Conservation (phyloP, 2,329 filamentous ascomycete genomes). For the Onygena corvina region DNA sequence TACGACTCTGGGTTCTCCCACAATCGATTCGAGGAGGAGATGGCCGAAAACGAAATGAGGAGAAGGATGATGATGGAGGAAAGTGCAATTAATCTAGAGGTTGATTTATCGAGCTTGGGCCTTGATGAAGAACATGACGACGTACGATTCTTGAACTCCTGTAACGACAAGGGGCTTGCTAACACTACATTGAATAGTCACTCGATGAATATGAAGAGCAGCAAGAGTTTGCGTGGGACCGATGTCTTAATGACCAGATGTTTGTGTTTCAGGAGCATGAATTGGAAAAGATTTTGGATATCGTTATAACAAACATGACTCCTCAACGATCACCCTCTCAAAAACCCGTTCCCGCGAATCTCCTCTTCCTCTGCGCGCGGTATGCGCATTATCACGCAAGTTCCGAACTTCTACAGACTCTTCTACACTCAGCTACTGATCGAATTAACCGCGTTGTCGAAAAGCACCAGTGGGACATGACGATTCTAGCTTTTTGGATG, state of each 20-base stretch:
- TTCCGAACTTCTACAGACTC: constrained; percentile 64
- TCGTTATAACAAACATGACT: constrained; percentile 96
- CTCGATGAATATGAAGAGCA: constrained; percentile 60
- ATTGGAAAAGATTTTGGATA: constrained; percentile 79
- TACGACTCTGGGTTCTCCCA: constrained; percentile 87
- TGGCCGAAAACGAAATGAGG: constrained; percentile 92
- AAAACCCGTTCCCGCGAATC: constrained; percentile 93
- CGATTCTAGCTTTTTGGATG: constrained; percentile 95
- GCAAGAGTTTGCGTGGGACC: constrained; percentile 91
- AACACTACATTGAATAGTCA: constrained; percentile 26
- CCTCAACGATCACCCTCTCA: constrained; percentile 92
- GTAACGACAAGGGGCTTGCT: constrained; percentile 7
- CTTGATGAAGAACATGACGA: constrained; percentile 92
- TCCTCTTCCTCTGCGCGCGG: constrained; percentile 86
- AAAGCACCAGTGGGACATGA: constrained; percentile 97
- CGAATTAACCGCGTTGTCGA: constrained; percentile 98
- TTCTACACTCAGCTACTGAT: constrained; percentile 78
- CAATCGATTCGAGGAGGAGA: constrained; percentile 89
- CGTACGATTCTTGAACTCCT: constrained; percentile 38
- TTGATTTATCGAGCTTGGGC: constrained; percentile 88
- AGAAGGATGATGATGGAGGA: constrained; percentile 95
- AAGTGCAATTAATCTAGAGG: constrained; percentile 89
- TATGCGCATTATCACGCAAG: constrained; percentile 97
- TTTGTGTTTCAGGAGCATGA: constrained; percentile 97
- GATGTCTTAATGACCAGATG: constrained; percentile 96